Percentiles rank a stretch among this genome's conserved stretches.
Evolutionary conservation across 140 eudicot genomes (phyloP).

Genomic region (Stevia rebaudiana): DNA sequence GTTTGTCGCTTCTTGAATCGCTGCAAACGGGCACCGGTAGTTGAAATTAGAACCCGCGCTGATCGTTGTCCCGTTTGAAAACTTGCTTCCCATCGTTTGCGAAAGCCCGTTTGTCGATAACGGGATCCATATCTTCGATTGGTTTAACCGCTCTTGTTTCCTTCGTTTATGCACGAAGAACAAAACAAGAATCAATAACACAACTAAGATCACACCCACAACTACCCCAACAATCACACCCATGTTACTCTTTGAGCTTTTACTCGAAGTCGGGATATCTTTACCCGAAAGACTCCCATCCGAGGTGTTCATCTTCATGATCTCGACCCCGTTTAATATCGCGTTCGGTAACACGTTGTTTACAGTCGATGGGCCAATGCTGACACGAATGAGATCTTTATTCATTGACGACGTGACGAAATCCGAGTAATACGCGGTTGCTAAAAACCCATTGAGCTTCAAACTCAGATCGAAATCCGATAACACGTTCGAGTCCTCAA

Average conservation of each 20-base stretch:
- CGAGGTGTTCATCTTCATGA: constrained; percentile 56
- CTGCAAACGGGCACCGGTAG: constrained; percentile 61
- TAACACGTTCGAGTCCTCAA: constrained; percentile 32
- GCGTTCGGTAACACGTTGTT: constrained; percentile 37
- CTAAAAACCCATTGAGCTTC: constrained; percentile 19
- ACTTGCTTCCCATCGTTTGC: constrained; percentile 75
- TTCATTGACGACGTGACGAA: constrained; percentile 33
- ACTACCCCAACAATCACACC: constrained; percentile 52
- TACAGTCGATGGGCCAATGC: constrained; percentile 50
- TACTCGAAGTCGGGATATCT: constrained; percentile 14
- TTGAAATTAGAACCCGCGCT: constrained; percentile 52
- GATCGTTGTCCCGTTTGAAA: constrained; percentile 54
- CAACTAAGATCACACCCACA: constrained; percentile 31
- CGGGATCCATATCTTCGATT: constrained; percentile 75
- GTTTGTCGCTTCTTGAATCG: constrained; percentile 64
- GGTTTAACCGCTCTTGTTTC: constrained; percentile 39
- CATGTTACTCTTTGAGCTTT: constrained; percentile 35
- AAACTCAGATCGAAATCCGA: constrained; percentile 36
- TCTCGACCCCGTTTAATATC: constrained; percentile 63
- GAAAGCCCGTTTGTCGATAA: constrained; percentile 53
- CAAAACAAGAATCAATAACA: constrained; percentile 29
- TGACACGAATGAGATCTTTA: constrained; percentile 28
- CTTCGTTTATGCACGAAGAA: constrained; percentile 34
- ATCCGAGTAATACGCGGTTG: constrained; percentile 42
- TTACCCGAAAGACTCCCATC: constrained; percentile 51